Conservation (phyloP, 495 filamentous ascomycete genomes). For the Penicillium arizonense region DNA sequence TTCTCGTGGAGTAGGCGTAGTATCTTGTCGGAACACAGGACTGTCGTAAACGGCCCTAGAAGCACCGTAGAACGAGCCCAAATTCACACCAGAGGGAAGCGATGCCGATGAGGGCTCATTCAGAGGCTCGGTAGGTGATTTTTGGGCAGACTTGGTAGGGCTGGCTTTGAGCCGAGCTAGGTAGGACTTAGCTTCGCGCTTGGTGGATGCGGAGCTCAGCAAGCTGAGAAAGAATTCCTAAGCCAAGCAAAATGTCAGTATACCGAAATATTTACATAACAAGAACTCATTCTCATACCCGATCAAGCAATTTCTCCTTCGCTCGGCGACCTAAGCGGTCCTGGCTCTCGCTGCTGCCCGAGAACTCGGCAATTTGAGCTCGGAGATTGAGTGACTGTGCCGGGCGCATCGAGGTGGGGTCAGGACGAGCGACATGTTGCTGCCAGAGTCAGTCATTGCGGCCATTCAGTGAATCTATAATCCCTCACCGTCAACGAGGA, state of each 20-base stretch:
- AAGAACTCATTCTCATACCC: slow-evolving; percentile 24
- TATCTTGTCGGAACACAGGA: slow-evolving; percentile 58
- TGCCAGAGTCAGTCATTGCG: slow-evolving; percentile 1
- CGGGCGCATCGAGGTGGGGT: slow-evolving; percentile 9
- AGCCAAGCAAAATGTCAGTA: background rate
- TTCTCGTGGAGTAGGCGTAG: slow-evolving; percentile 31
- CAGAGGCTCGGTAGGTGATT: slow-evolving; percentile 12
- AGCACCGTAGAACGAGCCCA: slow-evolving; percentile 61
- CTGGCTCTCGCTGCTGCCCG: slow-evolving; percentile 28
- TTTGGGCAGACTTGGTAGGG: slow-evolving; percentile 19
- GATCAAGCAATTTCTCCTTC: slow-evolving; percentile 48
- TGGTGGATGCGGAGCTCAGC: slow-evolving; percentile 79
- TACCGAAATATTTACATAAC: background rate
- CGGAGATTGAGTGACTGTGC: slow-evolving; percentile 20
- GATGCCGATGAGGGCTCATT: slow-evolving; percentile 22
- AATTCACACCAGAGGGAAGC: slow-evolving; percentile 51
- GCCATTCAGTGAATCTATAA: background rate
- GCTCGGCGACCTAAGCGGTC: slow-evolving; percentile 44
- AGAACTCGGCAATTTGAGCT: slow-evolving; percentile 36
- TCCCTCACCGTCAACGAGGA: slow-evolving; percentile 30
- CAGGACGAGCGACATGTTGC: slow-evolving; percentile 24
- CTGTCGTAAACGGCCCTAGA: slow-evolving; percentile 59
- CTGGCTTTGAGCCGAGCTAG: slow-evolving; percentile 70
- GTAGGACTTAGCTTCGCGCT: slow-evolving; percentile 86
- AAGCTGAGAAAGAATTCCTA: slow-evolving; percentile 84